phyloP scores from a whole-genome alignment of 176 grass and related monocot species.

The Oryza glumipatula region DNA sequence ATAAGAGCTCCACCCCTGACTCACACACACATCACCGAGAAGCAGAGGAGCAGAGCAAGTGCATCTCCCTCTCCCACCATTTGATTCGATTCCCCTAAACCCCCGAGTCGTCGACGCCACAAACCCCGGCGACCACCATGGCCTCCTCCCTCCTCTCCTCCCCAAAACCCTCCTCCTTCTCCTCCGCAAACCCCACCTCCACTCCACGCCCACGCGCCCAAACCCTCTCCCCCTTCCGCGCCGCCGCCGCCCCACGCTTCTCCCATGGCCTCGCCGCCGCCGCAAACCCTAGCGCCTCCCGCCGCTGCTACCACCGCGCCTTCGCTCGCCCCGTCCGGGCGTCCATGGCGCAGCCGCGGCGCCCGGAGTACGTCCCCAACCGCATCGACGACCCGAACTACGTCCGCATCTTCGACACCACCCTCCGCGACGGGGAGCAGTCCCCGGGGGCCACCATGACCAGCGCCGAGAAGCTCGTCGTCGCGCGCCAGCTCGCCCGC shows the following conservation, averaged over 20 bases:
- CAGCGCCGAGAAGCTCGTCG: constrained; percentile 77
- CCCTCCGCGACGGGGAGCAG: constrained; percentile 90
- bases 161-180: constrained; percentile 23
- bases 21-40: background rate
- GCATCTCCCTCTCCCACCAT: background rate
- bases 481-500: constrained; percentile 77
- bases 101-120: background rate
- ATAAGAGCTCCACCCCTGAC: background rate
- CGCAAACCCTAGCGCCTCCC: constrained; percentile 1
- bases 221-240: background rate
- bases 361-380: constrained; percentile 55
- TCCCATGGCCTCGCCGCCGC: constrained; percentile 32
- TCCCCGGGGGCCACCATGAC: constrained; percentile 93
- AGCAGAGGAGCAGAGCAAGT: background rate
- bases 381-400: constrained; percentile 80
- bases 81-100: background rate
- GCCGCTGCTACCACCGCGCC: constrained; percentile 43
- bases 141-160: constrained; percentile 44
- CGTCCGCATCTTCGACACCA: constrained; percentile 93
- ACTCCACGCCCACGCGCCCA: background rate
- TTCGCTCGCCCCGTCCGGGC: background rate
- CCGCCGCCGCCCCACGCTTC: constrained; percentile 15
- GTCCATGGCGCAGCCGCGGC: background rate
- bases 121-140: constrained; percentile 33
- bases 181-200: constrained; percentile 29